Evolutionary conservation across 257 asterid species (phyloP).

Genomic region (Capsicum rhomboideum): DNA sequence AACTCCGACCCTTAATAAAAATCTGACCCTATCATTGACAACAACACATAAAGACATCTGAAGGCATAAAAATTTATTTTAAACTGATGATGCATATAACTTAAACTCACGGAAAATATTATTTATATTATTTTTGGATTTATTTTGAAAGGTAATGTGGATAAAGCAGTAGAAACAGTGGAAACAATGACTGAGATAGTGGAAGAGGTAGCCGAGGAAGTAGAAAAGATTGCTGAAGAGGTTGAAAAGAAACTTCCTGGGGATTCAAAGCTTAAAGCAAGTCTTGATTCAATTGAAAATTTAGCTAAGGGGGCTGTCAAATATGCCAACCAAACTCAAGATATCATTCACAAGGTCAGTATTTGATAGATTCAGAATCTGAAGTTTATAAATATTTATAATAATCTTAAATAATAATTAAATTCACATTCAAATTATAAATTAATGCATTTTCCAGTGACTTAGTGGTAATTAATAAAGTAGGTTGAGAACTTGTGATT

Average conservation of each 20-base stretch:
- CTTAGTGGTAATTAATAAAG: too few species aligned
- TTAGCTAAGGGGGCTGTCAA: conserved; percentile 34
- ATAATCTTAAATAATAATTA: too few species aligned
- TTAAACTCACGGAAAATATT: not conserved
- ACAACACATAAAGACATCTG: not conserved
- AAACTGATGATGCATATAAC: not conserved
- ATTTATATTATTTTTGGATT: not conserved
- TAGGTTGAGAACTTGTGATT: too few species aligned
- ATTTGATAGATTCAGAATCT: not conserved
- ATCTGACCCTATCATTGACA: fast-evolving
- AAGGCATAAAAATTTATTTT: not conserved
- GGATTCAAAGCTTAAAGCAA: conserved; percentile 32
- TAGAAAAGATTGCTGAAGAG: conserved; percentile 33
- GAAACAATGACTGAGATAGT: conserved; percentile 42
- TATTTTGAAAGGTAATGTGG: conserved; percentile 16
- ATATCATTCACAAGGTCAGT: conserved; percentile 34
- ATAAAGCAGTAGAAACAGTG: conserved; percentile 28
- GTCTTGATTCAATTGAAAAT: conserved; percentile 29
- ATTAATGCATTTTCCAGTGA: too few species aligned
- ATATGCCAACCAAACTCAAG: conserved; percentile 41
- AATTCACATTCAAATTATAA: too few species aligned
- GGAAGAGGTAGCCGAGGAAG: conserved; percentile 50
- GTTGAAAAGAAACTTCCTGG: conserved; percentile 49
- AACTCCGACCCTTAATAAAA: not conserved
- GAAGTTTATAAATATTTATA: too few species aligned